Base-by-base conservation (phyloP, 148 eudicot genomes). In the Vaccinium macrocarpon region DNA sequence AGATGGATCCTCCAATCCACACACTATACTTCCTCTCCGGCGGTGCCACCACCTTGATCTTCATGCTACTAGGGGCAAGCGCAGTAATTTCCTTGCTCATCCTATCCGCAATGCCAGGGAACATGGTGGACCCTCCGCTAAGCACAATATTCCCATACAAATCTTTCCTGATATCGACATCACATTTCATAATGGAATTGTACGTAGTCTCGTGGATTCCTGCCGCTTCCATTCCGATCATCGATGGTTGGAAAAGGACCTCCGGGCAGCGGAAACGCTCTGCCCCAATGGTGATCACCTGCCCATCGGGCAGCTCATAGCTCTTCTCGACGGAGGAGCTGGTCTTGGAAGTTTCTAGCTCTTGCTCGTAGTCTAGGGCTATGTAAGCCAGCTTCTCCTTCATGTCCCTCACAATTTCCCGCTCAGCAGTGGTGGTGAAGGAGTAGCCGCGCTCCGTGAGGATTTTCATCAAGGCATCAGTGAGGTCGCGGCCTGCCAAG, bases 1-100 rank as follows among this genome's bases (percentile, higher is more conserved):
- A 88, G 86, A 94, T 94, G 80, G 98, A 94, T 21, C 96, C 98
- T 87, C 98, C 98, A 62, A 94, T 94, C 98, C 96, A 94, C 32
- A 94, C 98, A 87, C 98, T 94, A 88, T 94, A 94, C 87, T 94
- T 94, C 90, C 98, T 92, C 89, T 94, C 98, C 0, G 96, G 98
- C 6, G 98, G 94, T 15, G 98, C 98, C 76, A 94, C 98, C 25
- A 93, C 94, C 91, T 94, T 94, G 50, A 94, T 94, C 90, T 94
- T 94, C 96, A 94, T 94, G 92, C 98, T 94, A 85, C 98, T 94
- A 1, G 98, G 98, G 62, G 96, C 95, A 15, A 94, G 82, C 11
- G 95, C 96, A 9, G 96, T 94, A 10, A 94, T 92, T 87, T 94
- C 98, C 91, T 94, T 94, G 88, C 95, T 94, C 96, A 93, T 94